Evolutionary conservation across 164 flowering plant genomes (phyloP).

Genomic region (Magnolia changhungtana): DNA sequence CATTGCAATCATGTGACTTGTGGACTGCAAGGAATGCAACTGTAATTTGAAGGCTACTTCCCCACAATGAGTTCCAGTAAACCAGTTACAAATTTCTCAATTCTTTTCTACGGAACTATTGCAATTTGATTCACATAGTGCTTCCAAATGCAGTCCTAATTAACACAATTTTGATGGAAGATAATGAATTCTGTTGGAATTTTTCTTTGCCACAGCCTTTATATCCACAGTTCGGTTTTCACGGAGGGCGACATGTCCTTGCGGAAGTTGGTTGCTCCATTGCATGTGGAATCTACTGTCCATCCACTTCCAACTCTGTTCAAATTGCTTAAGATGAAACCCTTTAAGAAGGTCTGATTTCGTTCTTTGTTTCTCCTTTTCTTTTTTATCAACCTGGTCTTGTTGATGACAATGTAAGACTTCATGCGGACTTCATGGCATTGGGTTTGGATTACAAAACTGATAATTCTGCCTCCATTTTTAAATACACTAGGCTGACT

Average conservation of each 20-base stretch:
- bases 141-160: neutral
- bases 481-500: constrained; percentile 54
- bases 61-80: too few relatives aligned
- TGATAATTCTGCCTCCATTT: constrained; percentile 2
- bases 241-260: constrained; percentile 39
- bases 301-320: constrained; percentile 54
- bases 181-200: neutral
- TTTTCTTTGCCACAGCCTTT: constrained; percentile 42
- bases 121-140: too few relatives aligned
- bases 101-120: too few relatives aligned
- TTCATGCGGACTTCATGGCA: neutral
- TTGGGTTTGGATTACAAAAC: neutral
- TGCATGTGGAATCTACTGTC: constrained; percentile 37
- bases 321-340: constrained; percentile 43
- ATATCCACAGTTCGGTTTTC: constrained; percentile 59
- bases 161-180: neutral
- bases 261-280: constrained; percentile 42
- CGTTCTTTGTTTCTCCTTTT: neutral
- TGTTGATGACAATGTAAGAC: neutral
- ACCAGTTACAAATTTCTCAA: too few relatives aligned
- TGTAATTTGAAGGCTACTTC: too few relatives aligned
- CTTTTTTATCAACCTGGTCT: neutral
- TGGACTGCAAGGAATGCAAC: too few relatives aligned
- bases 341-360: constrained; percentile 50
- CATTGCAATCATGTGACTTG: too few relatives aligned